Evolutionary conservation across 2,329 filamentous ascomycete genomes (phyloP), one percentile per base, ranked within the genome.

Genomic region (Tolypocladium cylindrosporum): DNA sequence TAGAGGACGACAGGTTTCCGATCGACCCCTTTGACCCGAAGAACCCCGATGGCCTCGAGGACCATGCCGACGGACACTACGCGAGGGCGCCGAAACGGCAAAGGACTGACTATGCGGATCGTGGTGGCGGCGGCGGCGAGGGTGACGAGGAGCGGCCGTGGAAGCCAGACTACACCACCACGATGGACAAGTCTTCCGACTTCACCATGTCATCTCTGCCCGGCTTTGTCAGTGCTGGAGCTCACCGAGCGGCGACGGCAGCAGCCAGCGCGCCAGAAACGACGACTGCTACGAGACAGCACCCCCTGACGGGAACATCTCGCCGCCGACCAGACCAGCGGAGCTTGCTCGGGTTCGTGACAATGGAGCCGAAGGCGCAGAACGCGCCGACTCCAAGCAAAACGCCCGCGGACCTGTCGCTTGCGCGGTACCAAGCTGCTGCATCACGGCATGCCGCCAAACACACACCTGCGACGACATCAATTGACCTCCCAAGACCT

Each of bases 1-100:
- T 77, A 0, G 84, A 89, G 64, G 90, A 94, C 68, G 82, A 89
- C 61, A 67, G 80, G 13, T 90, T 86, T 73, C 87, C 89, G 0
- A 65, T 83, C 3, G 84, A 87, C 54, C 88, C 87, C 5, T 76
- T 80, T 27, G 70, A 76, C 19, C 61, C 62, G 6, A 66, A 77
- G 58, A 61, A 61, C 43, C 58, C 54, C 48, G 68, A 61, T 48
- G 64, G 59, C 9, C 54, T 59, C 3, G 64, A 64, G 6, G 62
- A 61, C 6, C 58, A 64, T 14, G 54, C 55, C 19, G 61, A 58
- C 4, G 60, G 59, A 19, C 57, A 67, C 40, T 61, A 63, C 39
- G 56, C 63, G 21, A 66, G 57, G 64, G 64, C 63, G 14, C 58
- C 62, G 4, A 73, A 71, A 56, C 65, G 68, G 36, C 71, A 68